Evolutionary conservation across 2,329 filamentous ascomycete genomes (phyloP).

Genomic region (Aspergillus sp.): DNA sequence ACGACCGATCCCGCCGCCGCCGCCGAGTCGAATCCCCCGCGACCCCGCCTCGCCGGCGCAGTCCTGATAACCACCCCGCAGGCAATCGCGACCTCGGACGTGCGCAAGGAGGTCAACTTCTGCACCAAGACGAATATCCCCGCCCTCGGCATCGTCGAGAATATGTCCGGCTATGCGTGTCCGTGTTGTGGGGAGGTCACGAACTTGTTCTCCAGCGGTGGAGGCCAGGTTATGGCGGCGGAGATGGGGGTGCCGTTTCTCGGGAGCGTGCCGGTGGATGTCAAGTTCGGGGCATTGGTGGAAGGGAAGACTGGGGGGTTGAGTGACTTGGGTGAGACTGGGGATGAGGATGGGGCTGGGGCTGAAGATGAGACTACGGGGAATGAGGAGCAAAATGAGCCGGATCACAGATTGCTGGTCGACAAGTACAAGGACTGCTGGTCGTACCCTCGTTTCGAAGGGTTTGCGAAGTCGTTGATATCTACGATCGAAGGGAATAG

Average conservation of each 20-base stretch:
- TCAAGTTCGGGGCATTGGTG: slow-evolving; percentile 77
- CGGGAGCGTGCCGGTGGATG: slow-evolving; percentile 83
- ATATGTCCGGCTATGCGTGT: slow-evolving; percentile 59
- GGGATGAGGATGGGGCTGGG: slow-evolving; percentile 17
- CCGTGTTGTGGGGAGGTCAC: slow-evolving; percentile 71
- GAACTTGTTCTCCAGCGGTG: slow-evolving; percentile 85
- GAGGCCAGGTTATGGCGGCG: slow-evolving; percentile 76
- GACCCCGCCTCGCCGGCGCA: slow-evolving; percentile 67
- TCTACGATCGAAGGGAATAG: slow-evolving; percentile 16
- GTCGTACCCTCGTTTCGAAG: slow-evolving; percentile 35
- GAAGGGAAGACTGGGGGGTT: slow-evolving; percentile 45
- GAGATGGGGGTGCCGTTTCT: slow-evolving; percentile 79
- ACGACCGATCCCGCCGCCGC: slow-evolving; percentile 17
- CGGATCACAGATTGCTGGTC: slow-evolving; percentile 27
- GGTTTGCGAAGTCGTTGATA: slow-evolving; percentile 29
- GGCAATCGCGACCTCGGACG: slow-evolving; percentile 84
- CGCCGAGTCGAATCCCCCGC: slow-evolving; percentile 1
- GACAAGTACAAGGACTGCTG: slow-evolving; percentile 37
- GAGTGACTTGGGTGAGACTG: slow-evolving; percentile 32
- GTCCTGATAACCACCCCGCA: slow-evolving; percentile 96
- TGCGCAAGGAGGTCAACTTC: slow-evolving; percentile 90
- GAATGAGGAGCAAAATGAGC: slow-evolving; percentile 9
- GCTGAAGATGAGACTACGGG: slow-evolving; percentile 14
- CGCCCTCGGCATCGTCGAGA: slow-evolving; percentile 85
- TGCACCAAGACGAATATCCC: slow-evolving; percentile 72